Evolutionary conservation across 805 yeast species (phyloP).

Genomic region (Sugiyamaella americana): DNA sequence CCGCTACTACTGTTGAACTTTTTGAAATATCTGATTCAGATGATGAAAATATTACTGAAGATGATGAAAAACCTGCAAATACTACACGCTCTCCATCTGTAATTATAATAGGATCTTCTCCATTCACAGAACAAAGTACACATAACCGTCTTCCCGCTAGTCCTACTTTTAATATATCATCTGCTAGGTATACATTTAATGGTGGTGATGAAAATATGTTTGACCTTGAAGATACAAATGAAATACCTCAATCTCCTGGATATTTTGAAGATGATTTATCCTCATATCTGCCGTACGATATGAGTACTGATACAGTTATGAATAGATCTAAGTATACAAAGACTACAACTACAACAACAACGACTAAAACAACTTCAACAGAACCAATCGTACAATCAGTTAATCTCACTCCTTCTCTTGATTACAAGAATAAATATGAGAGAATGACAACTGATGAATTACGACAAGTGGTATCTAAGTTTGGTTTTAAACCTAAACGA

Average conservation of each 20-base stretch:
- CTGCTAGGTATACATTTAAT: not conserved
- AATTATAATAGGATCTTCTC: not conserved
- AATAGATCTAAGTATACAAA: not conserved
- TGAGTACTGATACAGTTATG: not conserved
- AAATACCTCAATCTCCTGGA: not conserved
- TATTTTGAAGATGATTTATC: not conserved
- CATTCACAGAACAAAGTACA: not conserved
- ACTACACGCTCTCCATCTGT: not conserved
- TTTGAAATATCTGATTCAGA: conserved; percentile 5
- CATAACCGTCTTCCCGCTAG: not conserved
- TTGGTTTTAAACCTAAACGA: conserved; percentile 15
- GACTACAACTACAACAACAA: no score
- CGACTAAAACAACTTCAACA: no score
- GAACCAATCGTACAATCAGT: no score
- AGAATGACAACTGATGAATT: not conserved
- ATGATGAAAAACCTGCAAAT: not conserved
- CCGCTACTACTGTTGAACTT: not conserved
- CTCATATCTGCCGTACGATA: not conserved
- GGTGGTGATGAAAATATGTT: not conserved
- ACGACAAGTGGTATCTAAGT: not conserved
- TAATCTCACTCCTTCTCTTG: no score
- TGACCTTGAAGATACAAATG: no score
- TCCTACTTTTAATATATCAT: not conserved
- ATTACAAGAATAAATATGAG: not conserved
- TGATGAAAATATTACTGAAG: not conserved